Base-by-base conservation (phyloP, 2,329 filamentous ascomycete genomes). In the Phialocephala sp. region DNA sequence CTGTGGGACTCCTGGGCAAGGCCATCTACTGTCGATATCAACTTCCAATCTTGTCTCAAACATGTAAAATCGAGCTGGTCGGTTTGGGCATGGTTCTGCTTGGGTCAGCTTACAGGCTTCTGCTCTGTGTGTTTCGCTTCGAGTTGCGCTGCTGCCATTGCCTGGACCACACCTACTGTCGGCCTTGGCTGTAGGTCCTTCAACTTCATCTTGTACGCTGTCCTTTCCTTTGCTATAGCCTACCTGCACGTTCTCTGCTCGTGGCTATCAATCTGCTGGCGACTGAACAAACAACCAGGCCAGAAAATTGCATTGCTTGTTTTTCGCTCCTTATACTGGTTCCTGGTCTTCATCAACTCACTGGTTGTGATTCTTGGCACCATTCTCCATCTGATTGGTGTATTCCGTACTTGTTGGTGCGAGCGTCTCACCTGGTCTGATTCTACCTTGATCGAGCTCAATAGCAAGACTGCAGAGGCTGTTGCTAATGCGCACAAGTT, bases 181-280 rank as follows among this genome's bases (percentile, higher is more conserved):
- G 60, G 60, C 9, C 20, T 56, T n/a, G 60, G 60, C 4, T 62
- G 60, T 20, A 35, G 60, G 2, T 62, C 60, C 3, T 62, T 62
- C 52, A 62, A 55, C 37, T 37, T 55, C 20, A 45, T 62, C 4
- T n/a, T 62, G 1, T 62, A 62, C 27, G 60, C 27, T 2, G 22
- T 45, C 14, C 18, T 62, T 6, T 11, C 60, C 1, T 27, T 45
- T 9, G 36, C 27, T 9, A 22, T 54, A 36, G n/a, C 45, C 4
- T 43, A 32, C 8, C 36, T 43, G 47, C 20, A 32, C 5, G n/a
- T 57, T 2, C 27, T 52, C 22, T 22, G 43, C 15, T 47, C 43
- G 15, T 47, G 43, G 43, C 15, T 47, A 9, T 47, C 43, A 8
- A 9, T 47, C 43, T 15, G 43, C 18, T 18, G 15, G 43, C 43